Evolutionary conservation across 257 asterid genomes (phyloP).

Genomic region (Nicotiana obtusifolia): DNA sequence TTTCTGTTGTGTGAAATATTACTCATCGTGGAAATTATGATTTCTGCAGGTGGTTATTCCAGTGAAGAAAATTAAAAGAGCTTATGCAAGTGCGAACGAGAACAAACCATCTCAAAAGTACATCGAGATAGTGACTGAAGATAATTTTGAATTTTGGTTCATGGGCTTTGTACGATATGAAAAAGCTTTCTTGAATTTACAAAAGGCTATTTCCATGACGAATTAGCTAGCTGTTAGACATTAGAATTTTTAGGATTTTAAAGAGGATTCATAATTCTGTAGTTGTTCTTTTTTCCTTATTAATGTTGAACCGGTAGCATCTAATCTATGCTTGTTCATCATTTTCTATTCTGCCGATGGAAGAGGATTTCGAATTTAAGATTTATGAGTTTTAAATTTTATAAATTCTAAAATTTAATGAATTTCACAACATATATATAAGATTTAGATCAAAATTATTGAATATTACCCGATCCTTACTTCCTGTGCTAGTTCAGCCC

Average conservation of each 20-base stretch:
- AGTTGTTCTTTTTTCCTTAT: neutral
- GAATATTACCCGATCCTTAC: no score
- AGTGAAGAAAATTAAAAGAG: slow-evolving; percentile 53
- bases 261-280: neutral
- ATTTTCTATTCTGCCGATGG: neutral
- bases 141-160: slow-evolving; percentile 81
- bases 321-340: neutral
- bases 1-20: neutral
- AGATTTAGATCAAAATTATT: no score
- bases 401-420: no score
- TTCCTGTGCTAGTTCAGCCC: no score
- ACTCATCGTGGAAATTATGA: no score
- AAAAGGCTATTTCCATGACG: slow-evolving; percentile 45
- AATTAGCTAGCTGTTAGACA: neutral
- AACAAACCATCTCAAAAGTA: slow-evolving; percentile 62
- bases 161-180: slow-evolving; percentile 88
- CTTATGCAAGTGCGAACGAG: slow-evolving; percentile 45
- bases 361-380: no score
- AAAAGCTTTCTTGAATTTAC: slow-evolving; percentile 61
- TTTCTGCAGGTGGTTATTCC: slow-evolving; percentile 61
- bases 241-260: slow-evolving; percentile 3
- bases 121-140: slow-evolving; percentile 62
- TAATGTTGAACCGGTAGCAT: neutral
- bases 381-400: no score
- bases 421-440: no score